Evolutionary conservation across 75 land plant species (phyloP), one percentile per base, ranked within the genome.

Genomic region (Pinus albicaulis): DNA sequence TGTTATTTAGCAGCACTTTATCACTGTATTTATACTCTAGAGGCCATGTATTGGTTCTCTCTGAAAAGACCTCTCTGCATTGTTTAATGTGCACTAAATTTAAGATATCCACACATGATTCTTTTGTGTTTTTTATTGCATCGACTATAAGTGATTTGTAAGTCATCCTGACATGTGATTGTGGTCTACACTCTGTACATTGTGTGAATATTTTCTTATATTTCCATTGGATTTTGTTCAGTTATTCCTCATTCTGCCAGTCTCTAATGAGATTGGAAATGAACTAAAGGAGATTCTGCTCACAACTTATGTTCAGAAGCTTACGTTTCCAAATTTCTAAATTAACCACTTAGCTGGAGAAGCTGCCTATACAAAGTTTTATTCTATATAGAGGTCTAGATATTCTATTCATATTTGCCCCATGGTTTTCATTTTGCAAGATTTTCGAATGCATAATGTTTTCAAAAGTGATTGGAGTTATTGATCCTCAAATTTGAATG

Each of bases 211-310:
- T 5, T 38, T 38, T 16, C n/a, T 34, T 17, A n/a, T 28, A 38
- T 17, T 41, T 19, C 71, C 5, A 19, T 68, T 68, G 71, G 71
- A 11, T 38, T 34, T 5, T 68, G 52, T 44, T 7, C 7, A 6
- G 52, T 44, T 44, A 10, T 44, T 44, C 11, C 52, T 38, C 38
- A 66, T 10, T 66, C 70, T 5, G 24, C 28, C 14, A 28, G 41
- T 68, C 20, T 68, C 34, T 68, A 20, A 41, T 66, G 34, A 36
- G 71, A 68, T 38, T 68, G 71, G 52, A 68, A 17, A 68, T 19
- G n/a, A n/a, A 68, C 38, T 19, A 5, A 5, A 36, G 19, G 12
- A 52, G 23, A 20, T 19, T 38, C 20, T 38, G 4, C 10, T 6
- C 38, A n/a, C 22, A 36, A 14, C 19, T 68, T 34, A 68, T 38